Percentiles rank a stretch among this genome's conserved stretches.
These are phyloP conservation scores for Beauveria pseudobassiana DNA, from an alignment of 2,329 filamentous ascomycete species.

Conservation along the genomic window DNA sequence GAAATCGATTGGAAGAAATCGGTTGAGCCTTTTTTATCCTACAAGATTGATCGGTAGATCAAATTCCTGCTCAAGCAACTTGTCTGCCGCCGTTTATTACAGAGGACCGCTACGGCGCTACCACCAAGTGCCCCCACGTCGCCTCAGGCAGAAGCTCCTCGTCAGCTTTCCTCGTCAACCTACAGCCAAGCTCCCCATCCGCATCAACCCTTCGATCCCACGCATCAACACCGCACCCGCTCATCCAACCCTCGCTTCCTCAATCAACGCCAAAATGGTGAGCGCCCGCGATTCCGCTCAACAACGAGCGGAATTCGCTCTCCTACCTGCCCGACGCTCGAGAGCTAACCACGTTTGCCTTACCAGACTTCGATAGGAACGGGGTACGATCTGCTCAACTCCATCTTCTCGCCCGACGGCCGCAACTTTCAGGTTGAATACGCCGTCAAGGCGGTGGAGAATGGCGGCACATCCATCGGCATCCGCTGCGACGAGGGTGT, in stretches of 20 bases:
- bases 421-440: conserved; percentile 99
- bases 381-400: conserved; percentile 98
- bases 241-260: neutral
- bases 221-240: conserved; percentile 5
- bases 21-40: neutral
- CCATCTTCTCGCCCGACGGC: conserved; percentile 97
- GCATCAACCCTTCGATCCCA: neutral
- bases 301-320: neutral
- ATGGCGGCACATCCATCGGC: conserved; percentile 90
- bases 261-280: conserved; percentile 2
- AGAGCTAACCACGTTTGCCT: neutral
- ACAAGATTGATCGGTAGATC: neutral
- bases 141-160: conserved; percentile 12
- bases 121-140: conserved; percentile 6
- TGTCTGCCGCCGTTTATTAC: neutral
- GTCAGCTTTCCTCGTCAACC: conserved; percentile 8
- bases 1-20: neutral
- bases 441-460: conserved; percentile 96
- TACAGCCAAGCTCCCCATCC: conserved; percentile 1
- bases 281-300: neutral
- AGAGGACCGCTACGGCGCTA: neutral
- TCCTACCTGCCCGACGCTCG: neutral
- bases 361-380: conserved; percentile 95
- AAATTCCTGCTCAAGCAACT: neutral
- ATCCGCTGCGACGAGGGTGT: conserved; percentile 97